A percentile compares a stretch with the other conserved stretches of the same genome.
Evolutionary conservation across 352 stramenopile genomes (phyloP).

Genomic region (Pythium brachiatum): DNA sequence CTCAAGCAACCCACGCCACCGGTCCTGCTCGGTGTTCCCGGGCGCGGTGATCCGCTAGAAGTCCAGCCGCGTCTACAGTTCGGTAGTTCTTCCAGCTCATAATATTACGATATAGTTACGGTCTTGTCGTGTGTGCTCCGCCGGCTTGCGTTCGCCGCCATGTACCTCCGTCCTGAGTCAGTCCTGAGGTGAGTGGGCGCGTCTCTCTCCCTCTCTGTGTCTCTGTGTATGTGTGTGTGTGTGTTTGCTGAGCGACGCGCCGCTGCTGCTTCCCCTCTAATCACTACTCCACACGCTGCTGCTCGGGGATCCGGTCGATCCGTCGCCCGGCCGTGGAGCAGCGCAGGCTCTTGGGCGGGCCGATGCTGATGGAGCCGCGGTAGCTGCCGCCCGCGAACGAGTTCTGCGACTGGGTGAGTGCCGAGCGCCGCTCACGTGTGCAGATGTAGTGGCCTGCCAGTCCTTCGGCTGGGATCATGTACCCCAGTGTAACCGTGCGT

Average conservation of each 20-base stretch:
- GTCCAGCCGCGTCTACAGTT: too few species aligned
- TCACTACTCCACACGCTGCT: constrained; percentile 71
- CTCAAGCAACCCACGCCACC: constrained; percentile 1
- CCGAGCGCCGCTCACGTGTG: constrained; percentile 50
- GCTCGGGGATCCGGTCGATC: constrained; percentile 63
- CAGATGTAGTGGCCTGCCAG: constrained; percentile 82
- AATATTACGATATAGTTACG: constrained; percentile 23
- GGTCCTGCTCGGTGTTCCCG: constrained; percentile 8
- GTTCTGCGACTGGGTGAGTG: constrained; percentile 44
- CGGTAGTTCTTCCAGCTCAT: constrained; percentile 15
- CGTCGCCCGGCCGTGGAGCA: constrained; percentile 44
- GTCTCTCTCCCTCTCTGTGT: background rate
- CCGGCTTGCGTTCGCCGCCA: background rate
- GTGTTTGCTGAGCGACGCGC: too few species aligned
- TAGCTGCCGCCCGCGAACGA: constrained; percentile 74
- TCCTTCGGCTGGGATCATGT: constrained; percentile 64
- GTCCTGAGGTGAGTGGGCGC: background rate
- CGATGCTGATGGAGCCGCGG: constrained; percentile 68
- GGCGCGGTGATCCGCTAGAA: constrained; percentile 20
- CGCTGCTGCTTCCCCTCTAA: too few species aligned
- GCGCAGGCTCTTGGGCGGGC: constrained; percentile 49
- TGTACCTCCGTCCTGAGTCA: background rate
- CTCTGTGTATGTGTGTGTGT: background rate
- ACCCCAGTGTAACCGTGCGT: constrained; percentile 66
- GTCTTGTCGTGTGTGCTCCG: background rate